Base-by-base conservation (phyloP, 2,329 filamentous ascomycete species). In the Dothidotthia symphoricarpi region DNA sequence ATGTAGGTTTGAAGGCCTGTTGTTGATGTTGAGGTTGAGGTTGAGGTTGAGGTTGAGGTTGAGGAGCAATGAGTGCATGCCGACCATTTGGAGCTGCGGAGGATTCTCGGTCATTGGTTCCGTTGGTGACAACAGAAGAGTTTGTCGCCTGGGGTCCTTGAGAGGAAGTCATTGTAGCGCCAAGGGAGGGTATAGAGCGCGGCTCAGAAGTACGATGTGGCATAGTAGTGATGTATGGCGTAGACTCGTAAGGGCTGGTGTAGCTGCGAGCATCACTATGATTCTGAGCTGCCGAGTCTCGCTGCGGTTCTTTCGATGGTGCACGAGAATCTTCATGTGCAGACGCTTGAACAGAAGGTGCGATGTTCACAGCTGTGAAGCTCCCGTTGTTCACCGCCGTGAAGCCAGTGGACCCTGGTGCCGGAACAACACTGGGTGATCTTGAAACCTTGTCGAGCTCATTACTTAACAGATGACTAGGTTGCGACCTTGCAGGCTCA, bases 241-340 rank as follows among this genome's bases (percentile, higher is more conserved):
- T 48, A 9, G 55, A 47, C 24, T 60, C 55, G 36, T 63, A 63
- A 1, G 59, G 59, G 27, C 59, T 63, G 3, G 55, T 57, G 25
- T 64, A 64, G 15, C 37, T 47, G 30, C 45, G 43, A n/a, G 38
- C 42, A 24, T 55, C 45, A 19, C 53, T 45, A 29, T 46, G 40
- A 15, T 36, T 35, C 6, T 31, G 27, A 16, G 22, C 12, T 6
- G 47, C 47, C 14, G 50, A 49, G 10, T 31, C 19, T 17, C 40
- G 50, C 24, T 42, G 52, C 12, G 45, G 31, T 27, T 53, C 49
- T 24, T 41, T 39, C n/a, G 53, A 41, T n/a, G 36, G 19, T 32
- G 46, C 46, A 10, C 34, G 37, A 16, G 46, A 38, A 9, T 33
- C 11, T n/a, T 56, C 49, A 28, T 38, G 34, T 28, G 39, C 37